A percentile compares a stretch with the other conserved stretches of the same genome.
phyloP scores from a whole-genome alignment of 1,139 yeast genomes.

The Blastobotrys apis region DNA sequence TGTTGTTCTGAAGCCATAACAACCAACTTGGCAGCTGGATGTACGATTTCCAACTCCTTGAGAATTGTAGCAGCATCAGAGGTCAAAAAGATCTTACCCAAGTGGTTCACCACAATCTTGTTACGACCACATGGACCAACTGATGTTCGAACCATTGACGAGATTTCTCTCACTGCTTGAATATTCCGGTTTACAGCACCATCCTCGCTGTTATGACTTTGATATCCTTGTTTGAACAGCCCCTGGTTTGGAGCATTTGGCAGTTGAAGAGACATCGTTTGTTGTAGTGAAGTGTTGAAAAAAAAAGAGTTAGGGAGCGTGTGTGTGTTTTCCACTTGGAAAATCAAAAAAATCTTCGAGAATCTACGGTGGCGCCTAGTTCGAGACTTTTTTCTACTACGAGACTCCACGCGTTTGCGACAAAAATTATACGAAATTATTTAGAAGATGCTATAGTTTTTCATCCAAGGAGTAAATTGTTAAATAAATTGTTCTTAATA shows the following conservation, averaged over 20 bases:
- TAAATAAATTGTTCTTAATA: too few relatives aligned
- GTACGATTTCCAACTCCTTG: conserved; percentile 88
- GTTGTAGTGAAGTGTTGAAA: background rate
- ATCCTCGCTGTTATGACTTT: conserved; percentile 80
- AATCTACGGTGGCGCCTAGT: too few relatives aligned
- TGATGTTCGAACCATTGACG: conserved; percentile 86
- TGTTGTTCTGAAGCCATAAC: conserved; percentile 98
- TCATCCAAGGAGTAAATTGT: too few relatives aligned
- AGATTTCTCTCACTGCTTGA: conserved; percentile 90
- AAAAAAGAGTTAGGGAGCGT: background rate
- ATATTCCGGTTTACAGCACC: conserved; percentile 92
- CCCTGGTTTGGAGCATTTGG: conserved; percentile 95
- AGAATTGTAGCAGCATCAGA: conserved; percentile 97
- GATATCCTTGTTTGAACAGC: conserved; percentile 94
- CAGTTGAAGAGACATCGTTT: conserved; percentile 73
- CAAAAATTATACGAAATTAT: too few relatives aligned
- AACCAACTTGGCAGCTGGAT: conserved; percentile 92
- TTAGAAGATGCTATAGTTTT: too few relatives aligned
- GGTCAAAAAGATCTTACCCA: conserved; percentile 83
- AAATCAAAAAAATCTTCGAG: background rate
- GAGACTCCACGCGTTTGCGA: too few relatives aligned
- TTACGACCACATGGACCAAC: conserved; percentile 98
- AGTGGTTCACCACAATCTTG: conserved; percentile 83
- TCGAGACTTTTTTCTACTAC: too few relatives aligned
- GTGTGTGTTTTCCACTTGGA: too few relatives aligned